Base-by-base conservation (phyloP, 192 early-diverging fungal genomes). In the Entomortierella beljakovae region DNA sequence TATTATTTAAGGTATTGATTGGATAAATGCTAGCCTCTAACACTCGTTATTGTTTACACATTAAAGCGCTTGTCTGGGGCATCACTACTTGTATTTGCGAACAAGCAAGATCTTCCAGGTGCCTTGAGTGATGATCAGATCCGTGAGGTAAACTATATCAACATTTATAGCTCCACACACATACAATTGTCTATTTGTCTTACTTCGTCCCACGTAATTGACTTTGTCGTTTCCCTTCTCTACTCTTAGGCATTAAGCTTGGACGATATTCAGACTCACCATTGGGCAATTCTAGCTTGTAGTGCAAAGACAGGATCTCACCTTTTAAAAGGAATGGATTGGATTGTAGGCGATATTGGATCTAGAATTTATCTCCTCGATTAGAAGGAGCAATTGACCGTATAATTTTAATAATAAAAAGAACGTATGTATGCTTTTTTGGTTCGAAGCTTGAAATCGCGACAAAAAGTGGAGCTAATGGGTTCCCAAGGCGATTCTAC, bases 21-120 rank as follows among this genome's bases (percentile, higher is more conserved):
- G n/a, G n/a, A n/a, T n/a, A n/a, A n/a, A n/a, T n/a, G n/a, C n/a
- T n/a, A n/a, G n/a, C n/a, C n/a, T n/a, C n/a, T n/a, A n/a, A n/a
- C n/a, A n/a, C n/a, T n/a, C n/a, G n/a, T n/a, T n/a, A n/a, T n/a
- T n/a, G n/a, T n/a, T n/a, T n/a, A n/a, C n/a, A n/a, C n/a, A n/a
- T n/a, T n/a, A n/a, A 67, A 94, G 86, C 84, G 94, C 48, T 85
- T 99, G 37, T 93, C 96, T 0, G 98, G 98, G 3, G 97, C 97
- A 0, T 93, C 96, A 0, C 71, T 99, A 25, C 71, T 99, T 57
- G 93, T 99, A 6, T 95, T 97, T 85, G 97, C 96, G 16, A 99
- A 99, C 69, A 99, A 99, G 81, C 97, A 98, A 71, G 98, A 99
- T 83, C 86, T 99, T 20, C 87, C 91, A 1, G 91, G 93, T 7